phyloP scores from a whole-genome alignment of 2,329 filamentous ascomycete species.

The Pestalotiopsis fici region DNA sequence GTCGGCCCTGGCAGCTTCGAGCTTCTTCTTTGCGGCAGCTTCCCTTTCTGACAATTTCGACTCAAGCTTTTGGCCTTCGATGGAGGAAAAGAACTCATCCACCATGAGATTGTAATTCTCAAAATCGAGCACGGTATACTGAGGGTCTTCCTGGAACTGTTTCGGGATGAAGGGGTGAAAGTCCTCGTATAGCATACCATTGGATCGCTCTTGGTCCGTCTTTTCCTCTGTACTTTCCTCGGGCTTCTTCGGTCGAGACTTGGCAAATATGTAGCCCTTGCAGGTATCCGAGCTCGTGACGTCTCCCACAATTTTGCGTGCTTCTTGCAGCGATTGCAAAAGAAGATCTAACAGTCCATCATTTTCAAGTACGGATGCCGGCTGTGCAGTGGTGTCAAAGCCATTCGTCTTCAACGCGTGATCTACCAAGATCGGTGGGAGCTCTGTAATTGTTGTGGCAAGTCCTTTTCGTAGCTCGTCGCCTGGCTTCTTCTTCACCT shows the following conservation, averaged over 20 bases:
- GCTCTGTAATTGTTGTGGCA: conserved; percentile 82
- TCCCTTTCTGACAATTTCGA: conserved; percentile 82
- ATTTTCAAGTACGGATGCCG: conserved; percentile 69
- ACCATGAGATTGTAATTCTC: conserved; percentile 90
- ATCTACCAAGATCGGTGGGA: conserved; percentile 85
- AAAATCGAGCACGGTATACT: conserved; percentile 72
- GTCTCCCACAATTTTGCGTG: conserved; percentile 67
- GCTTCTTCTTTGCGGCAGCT: conserved; percentile 75
- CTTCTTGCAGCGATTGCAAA: conserved; percentile 68
- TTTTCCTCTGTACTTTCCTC: conserved; percentile 28
- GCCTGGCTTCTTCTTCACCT: conserved; percentile 71
- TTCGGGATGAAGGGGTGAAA: conserved; percentile 89
- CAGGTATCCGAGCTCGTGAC: conserved; percentile 67
- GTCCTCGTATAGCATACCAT: conserved; percentile 79
- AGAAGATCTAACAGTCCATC: conserved; percentile 66
- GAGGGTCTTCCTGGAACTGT: conserved; percentile 72
- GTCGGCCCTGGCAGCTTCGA: conserved; percentile 81
- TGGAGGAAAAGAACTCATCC: conserved; percentile 95
- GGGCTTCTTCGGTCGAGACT: conserved; percentile 42
- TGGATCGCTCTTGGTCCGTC: conserved; percentile 37
- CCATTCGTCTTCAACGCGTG: conserved; percentile 73
- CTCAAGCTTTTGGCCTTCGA: conserved; percentile 91
- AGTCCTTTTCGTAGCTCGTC: conserved; percentile 79
- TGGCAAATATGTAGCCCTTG: conserved; percentile 89
- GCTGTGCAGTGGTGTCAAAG: conserved; percentile 69